A percentile compares a stretch with the other conserved stretches of the same genome.
These are phyloP conservation scores for Coemansia sp. DNA, from an alignment of 192 early-diverging fungal species.

Conservation along the genomic window DNA sequence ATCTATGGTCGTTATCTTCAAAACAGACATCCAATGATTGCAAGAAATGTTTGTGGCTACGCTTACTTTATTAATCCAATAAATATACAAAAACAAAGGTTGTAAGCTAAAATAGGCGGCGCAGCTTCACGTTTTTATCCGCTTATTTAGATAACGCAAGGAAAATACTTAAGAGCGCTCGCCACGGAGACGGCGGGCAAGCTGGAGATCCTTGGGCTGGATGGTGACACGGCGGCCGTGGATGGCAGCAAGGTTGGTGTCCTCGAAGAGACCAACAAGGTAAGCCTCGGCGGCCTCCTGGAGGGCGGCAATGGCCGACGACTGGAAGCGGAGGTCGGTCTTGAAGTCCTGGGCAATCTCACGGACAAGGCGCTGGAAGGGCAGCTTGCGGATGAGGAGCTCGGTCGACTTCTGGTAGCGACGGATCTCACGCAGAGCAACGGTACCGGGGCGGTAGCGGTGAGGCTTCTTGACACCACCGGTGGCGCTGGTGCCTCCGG, in stretches of 20 bases:
- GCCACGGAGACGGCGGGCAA: constrained; percentile 93
- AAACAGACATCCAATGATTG: not conserved
- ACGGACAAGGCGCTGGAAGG: constrained; percentile 95
- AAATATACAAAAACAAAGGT: constrained; percentile 8
- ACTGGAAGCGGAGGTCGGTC: constrained; percentile 99
- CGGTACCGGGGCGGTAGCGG: constrained; percentile 86
- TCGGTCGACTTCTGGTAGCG: constrained; percentile 96
- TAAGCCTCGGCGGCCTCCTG: constrained; percentile 98
- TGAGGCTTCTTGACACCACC: constrained; percentile 89
- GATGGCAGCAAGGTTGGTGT: constrained; percentile 99
- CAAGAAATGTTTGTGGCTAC: not conserved
- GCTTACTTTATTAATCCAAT: constrained; percentile 8
- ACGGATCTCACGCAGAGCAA: constrained; percentile 90
- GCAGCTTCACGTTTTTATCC: not conserved
- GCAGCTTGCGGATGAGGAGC: constrained; percentile 89
- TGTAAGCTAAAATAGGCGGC: not conserved
- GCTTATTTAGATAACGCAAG: not conserved
- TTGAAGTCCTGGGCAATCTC: constrained; percentile 99
- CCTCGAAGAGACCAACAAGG: constrained; percentile 88
- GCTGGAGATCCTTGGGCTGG: constrained; percentile 99
- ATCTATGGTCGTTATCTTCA: no score
- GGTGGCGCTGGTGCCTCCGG: constrained; percentile 18
- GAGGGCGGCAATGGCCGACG: constrained; percentile 96
- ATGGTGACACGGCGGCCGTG: constrained; percentile 99
- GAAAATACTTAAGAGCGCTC: constrained; percentile 69